Conservation (phyloP, 805 yeast species). For the Wickerhamiella spandovensis region DNA sequence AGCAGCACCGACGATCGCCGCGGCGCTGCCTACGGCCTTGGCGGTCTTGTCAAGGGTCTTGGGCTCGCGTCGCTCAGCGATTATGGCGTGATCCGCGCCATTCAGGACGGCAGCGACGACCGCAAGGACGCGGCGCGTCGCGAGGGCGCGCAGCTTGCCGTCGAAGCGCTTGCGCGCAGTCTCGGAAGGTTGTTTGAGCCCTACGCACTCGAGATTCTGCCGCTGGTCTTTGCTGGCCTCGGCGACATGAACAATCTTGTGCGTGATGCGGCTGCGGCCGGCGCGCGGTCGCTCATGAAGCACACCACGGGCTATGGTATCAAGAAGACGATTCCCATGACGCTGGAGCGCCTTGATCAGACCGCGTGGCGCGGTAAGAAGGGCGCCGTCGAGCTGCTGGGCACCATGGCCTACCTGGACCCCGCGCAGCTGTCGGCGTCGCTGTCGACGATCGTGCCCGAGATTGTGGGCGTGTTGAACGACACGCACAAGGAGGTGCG, state of each 20-base stretch:
- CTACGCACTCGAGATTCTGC: slow-evolving; percentile 70
- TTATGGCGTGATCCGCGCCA: slow-evolving; percentile 59
- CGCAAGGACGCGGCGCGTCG: slow-evolving; percentile 59
- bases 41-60: slow-evolving; percentile 83
- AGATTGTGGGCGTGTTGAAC: slow-evolving; percentile 85
- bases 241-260: slow-evolving; percentile 84
- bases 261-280: slow-evolving; percentile 74
- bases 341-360: slow-evolving; percentile 73
- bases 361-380: slow-evolving; percentile 93
- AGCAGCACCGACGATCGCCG: slow-evolving; percentile 46
- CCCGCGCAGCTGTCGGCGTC: slow-evolving; percentile 89
- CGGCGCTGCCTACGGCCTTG: slow-evolving; percentile 93
- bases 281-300: slow-evolving; percentile 81
- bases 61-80: slow-evolving; percentile 70
- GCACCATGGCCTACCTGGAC: slow-evolving; percentile 95
- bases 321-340: slow-evolving; percentile 78
- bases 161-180: slow-evolving; percentile 69
- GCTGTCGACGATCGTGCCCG: slow-evolving; percentile 82
- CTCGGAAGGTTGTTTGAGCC: slow-evolving; percentile 82
- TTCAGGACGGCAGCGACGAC: slow-evolving; percentile 79
- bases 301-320: slow-evolving; percentile 88
- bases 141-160: slow-evolving; percentile 78
- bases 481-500: slow-evolving; percentile 96
- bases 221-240: slow-evolving; percentile 60
- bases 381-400: slow-evolving; percentile 90